Conservation (phyloP, 148 eudicot genomes). For the Linanthus parryae region DNA sequence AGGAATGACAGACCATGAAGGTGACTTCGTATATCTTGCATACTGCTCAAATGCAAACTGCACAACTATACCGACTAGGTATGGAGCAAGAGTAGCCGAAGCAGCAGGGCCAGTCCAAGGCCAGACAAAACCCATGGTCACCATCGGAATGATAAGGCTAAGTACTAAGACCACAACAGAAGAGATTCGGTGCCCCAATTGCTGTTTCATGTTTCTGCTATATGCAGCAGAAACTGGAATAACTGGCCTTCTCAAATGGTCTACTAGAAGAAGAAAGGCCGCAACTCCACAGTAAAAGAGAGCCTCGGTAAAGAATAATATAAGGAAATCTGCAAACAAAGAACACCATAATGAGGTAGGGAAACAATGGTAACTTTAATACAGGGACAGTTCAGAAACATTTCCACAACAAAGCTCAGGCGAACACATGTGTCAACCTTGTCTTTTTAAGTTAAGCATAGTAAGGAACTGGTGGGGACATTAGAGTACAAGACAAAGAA, state of each 20-base stretch:
- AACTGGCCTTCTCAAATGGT: constrained; percentile 50
- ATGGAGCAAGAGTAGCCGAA: constrained; percentile 98
- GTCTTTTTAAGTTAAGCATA: too few relatives aligned
- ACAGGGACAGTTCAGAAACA: not conserved
- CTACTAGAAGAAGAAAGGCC: constrained; percentile 60
- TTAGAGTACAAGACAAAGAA: too few relatives aligned
- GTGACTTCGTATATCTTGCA: constrained; percentile 63
- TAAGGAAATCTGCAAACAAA: constrained; percentile 78
- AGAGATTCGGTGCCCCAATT: constrained; percentile 62
- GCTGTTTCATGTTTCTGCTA: constrained; percentile 33
- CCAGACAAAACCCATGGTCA: constrained; percentile 98
- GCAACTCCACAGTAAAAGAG: constrained; percentile 89
- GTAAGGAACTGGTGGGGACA: too few relatives aligned
- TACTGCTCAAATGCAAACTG: constrained; percentile 97
- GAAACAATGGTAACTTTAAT: constrained; percentile 8
- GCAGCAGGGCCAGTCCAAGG: constrained; percentile 99
- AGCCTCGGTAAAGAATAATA: constrained; percentile 92
- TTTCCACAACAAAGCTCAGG: not conserved
- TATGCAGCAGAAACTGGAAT: constrained; percentile 26
- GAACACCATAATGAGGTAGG: not conserved
- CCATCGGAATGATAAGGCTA: constrained; percentile 84
- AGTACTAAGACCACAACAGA: constrained; percentile 78
- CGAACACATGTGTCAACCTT: not conserved
- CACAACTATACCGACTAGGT: constrained; percentile 94
- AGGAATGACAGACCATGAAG: constrained; percentile 90